These are phyloP conservation scores for Chalara sp. DNA, from an alignment of 2,329 filamentous ascomycete species.

Conservation along the genomic window DNA sequence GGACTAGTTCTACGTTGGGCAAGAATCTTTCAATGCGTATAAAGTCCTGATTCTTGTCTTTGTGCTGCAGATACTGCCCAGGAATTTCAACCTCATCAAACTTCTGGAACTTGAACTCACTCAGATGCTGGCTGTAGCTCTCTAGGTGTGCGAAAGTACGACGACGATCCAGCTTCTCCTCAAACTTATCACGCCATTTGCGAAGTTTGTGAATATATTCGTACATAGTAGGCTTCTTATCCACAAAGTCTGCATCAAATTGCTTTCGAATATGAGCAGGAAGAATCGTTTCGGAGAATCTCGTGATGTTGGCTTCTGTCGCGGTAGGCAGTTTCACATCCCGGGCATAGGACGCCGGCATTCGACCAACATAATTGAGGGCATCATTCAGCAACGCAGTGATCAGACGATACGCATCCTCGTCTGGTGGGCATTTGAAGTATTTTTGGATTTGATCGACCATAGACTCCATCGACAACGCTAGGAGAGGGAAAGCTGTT, in stretches of 20 bases:
- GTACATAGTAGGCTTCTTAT: constrained; percentile 92
- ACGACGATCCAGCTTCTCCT: constrained; percentile 90
- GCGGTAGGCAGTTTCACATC: constrained; percentile 85
- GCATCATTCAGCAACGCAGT: constrained; percentile 97
- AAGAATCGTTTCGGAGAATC: constrained; percentile 93
- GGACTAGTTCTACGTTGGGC: constrained; percentile 87
- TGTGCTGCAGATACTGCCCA: constrained; percentile 93
- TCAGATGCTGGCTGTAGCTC: constrained; percentile 80
- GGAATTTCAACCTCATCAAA: constrained; percentile 98
- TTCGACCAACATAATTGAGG: constrained; percentile 82
- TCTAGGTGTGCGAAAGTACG: constrained; percentile 49
- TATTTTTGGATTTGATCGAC: constrained; percentile 98
- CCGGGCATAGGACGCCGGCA: constrained; percentile 78
- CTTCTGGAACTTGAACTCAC: constrained; percentile 95
- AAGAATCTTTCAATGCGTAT: constrained; percentile 95
- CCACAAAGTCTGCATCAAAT: constrained; percentile 96
- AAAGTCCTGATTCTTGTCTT: constrained; percentile 99
- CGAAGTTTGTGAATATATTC: constrained; percentile 97
- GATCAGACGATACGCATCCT: constrained; percentile 94
- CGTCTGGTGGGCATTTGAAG: constrained; percentile 97
- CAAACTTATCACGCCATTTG: constrained; percentile 94
- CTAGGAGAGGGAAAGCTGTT: constrained; percentile 91
- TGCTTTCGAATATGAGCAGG: constrained; percentile 91
- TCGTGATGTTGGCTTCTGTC: constrained; percentile 92
- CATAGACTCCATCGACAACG: constrained; percentile 98